Base-by-base conservation (phyloP, 441 rosid species). In the Populus hybrid region DNA sequence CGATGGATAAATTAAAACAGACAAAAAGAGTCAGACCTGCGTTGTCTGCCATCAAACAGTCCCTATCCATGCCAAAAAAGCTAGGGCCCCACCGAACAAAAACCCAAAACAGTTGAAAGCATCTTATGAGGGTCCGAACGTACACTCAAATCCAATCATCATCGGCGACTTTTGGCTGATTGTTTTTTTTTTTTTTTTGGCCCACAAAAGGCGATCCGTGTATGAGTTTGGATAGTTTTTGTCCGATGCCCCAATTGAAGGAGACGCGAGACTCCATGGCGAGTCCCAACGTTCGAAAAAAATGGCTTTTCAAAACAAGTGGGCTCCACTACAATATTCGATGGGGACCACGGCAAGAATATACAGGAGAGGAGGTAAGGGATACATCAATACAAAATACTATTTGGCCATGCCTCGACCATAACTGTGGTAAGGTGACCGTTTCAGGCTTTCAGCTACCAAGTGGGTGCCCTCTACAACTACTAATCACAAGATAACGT, bases 261-360 rank as follows among this genome's bases (percentile, higher is more conserved):
- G 40, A 59, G 30, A 1, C 20, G 53, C 21, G 30, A 24, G 50
- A 46, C 26, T 26, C 42, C 28, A 6, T 53, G 18, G 14, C 57
- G 38, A 38, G 69, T 72, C 82, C 82, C 86, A 88, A 88, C 89
- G 91, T 88, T 88, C 85, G 40, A 80, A 88, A 82, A 83, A 79
- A 1, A 9, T 11, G 67, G 11, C 20, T 59, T 46, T 38, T 72
- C 7, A 69, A 76, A 61, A 38, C 12, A 28, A 66, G 72, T 79
- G 84, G 87, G 78, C 59, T 38, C 81, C 79, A 66, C 14, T 16
- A 50, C 20, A 50, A 50, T 50, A 50, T 50, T 26, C 36, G 18
- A 53, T 69, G 4, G 72, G 75, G 64, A 71, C 68, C 70, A 53
- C 23, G 34, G 71, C 10, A 32, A 9, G n/a, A 8, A 46, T 2